These are phyloP conservation scores for Musa troglodytarum DNA, from an alignment of 176 grass and related monocot species.

Conservation along the genomic window DNA sequence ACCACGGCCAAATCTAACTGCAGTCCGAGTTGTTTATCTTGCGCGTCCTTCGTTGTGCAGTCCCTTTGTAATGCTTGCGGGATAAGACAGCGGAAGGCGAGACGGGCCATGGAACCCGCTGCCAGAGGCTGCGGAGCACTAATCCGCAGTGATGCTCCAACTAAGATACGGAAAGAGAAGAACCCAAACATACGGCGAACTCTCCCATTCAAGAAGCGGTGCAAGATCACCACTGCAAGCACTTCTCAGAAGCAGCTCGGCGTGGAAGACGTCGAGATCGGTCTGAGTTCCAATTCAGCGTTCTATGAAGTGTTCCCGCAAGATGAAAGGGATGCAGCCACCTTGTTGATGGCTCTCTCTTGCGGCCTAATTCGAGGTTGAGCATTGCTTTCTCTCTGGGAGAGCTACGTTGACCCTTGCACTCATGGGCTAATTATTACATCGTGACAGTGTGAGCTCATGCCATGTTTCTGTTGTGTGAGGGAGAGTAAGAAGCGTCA, in stretches of 20 bases:
- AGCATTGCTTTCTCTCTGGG: neutral
- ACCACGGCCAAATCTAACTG: neutral
- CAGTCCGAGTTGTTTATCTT: neutral
- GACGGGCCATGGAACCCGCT: slow-evolving; percentile 19
- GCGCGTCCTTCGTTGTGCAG: neutral
- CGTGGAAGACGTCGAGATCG: neutral
- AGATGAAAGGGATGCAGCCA: slow-evolving; percentile 28
- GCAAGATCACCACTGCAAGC: no score
- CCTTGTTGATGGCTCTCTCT: slow-evolving; percentile 32
- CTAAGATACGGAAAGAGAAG: slow-evolving; percentile 1
- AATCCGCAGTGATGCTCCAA: neutral
- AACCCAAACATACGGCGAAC: neutral
- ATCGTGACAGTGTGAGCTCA: no score
- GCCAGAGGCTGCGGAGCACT: neutral
- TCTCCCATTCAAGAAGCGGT: slow-evolving; percentile 25
- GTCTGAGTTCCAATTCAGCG: no score
- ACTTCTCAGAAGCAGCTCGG: neutral
- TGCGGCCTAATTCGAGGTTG: slow-evolving; percentile 19
- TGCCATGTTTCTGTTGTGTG: no score
- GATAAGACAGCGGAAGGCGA: slow-evolving; percentile 36
- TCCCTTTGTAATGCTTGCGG: slow-evolving; percentile 42
- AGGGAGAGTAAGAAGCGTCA: no score
- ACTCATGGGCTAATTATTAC: no score
- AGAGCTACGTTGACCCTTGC: no score
- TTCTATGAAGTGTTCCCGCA: slow-evolving; percentile 14